These are phyloP conservation scores for Hygrophorus pudorinus DNA, from an alignment of 768 basidiomycete genomes.

Conservation along the genomic window DNA sequence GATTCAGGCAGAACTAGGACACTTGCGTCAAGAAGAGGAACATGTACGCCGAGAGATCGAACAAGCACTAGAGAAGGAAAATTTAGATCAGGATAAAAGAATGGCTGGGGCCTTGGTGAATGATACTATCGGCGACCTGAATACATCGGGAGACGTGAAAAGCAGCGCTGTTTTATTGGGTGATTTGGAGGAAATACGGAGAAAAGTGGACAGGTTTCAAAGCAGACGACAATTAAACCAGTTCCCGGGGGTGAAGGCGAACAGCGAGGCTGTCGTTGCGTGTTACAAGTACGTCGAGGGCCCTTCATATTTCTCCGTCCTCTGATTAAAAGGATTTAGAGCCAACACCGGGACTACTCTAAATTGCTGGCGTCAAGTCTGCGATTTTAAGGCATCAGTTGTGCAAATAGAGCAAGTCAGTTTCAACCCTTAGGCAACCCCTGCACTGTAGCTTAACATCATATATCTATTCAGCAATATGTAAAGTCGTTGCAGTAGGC, in stretches of 20 bases:
- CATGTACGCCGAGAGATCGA: constrained; percentile 65
- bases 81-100: constrained; percentile 63
- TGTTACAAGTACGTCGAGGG: constrained; percentile 57
- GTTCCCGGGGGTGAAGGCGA: constrained; percentile 46
- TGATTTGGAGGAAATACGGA: constrained; percentile 66
- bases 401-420: constrained; percentile 59
- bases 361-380: constrained; percentile 69
- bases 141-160: constrained; percentile 32
- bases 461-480: too few relatives aligned
- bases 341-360: constrained; percentile 40
- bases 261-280: constrained; percentile 49
- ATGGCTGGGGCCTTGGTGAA: constrained; percentile 36
- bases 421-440: too few relatives aligned
- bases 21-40: constrained; percentile 61
- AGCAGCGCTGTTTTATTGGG: constrained; percentile 56
- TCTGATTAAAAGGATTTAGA: constrained; percentile 22
- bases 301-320: constrained; percentile 1
- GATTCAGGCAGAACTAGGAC: constrained; percentile 59
- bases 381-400: constrained; percentile 60
- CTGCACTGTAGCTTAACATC: too few relatives aligned
- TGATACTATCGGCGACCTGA: constrained; percentile 20
- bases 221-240: constrained; percentile 42
- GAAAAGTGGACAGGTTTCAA: constrained; percentile 65
- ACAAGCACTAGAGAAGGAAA: constrained; percentile 76
- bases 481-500: too few relatives aligned